Conservation (phyloP, 2,329 filamentous ascomycete species). For the Fusarium anguioides region DNA sequence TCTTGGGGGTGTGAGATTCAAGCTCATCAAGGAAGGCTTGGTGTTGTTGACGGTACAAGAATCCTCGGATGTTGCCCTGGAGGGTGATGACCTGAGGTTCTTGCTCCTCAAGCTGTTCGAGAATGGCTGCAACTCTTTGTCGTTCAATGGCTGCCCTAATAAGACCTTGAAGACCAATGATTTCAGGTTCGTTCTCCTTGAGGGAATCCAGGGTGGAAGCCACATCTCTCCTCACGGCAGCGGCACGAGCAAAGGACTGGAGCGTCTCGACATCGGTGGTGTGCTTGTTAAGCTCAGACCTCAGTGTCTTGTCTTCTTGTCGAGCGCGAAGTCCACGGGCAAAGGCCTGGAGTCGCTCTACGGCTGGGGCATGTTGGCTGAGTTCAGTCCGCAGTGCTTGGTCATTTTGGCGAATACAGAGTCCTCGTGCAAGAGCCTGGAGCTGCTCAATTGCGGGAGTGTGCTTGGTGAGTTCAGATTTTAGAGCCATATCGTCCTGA, state of each 20-base stretch:
- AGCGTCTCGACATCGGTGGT: conserved; percentile 57
- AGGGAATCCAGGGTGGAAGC: conserved; percentile 61
- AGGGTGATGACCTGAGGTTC: conserved; percentile 68
- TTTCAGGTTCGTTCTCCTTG: conserved; percentile 56
- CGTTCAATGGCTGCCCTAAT: conserved; percentile 72
- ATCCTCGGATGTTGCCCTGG: conserved; percentile 76
- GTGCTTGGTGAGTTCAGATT: conserved; percentile 61
- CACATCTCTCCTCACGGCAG: conserved; percentile 64
- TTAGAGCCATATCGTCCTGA: conserved; percentile 55
- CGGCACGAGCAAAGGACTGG: conserved; percentile 65
- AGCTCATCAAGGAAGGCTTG: conserved; percentile 75
- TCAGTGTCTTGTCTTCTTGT: conserved; percentile 50
- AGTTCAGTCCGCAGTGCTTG: conserved; percentile 60
- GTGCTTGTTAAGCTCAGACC: conserved; percentile 61
- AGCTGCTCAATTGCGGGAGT: conserved; percentile 56
- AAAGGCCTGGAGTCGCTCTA: conserved; percentile 62
- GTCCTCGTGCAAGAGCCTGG: conserved; percentile 63
- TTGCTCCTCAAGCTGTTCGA: conserved; percentile 68
- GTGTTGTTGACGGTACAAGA: conserved; percentile 69
- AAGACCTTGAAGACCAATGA: conserved; percentile 66
- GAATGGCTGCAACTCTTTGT: conserved; percentile 59
- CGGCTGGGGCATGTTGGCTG: conserved; percentile 53
- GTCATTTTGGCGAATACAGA: conserved; percentile 15
- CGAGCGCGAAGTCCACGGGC: conserved; percentile 55
- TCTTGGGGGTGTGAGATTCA: conserved; percentile 72